Percentiles rank a stretch among this genome's conserved stretches.
phyloP scores from a whole-genome alignment of 192 early-diverging fungal genomes.

The Podila epicladia region DNA sequence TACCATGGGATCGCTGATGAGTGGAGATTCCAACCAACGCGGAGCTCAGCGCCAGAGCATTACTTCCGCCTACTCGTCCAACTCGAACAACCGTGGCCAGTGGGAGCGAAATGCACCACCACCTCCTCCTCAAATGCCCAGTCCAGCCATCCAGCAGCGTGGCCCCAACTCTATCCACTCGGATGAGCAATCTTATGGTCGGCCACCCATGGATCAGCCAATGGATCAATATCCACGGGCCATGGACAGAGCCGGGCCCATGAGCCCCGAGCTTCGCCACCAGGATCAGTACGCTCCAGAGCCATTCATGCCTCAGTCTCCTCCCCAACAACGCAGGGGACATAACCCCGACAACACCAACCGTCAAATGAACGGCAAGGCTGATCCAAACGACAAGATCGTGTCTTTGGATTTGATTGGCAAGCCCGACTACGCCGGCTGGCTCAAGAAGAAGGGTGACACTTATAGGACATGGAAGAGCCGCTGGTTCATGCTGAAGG shows the following conservation, averaged over 20 bases:
- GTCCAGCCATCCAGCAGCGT: slow-evolving; percentile 9
- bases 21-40: slow-evolving; percentile 13
- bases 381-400: slow-evolving; percentile 17
- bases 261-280: slow-evolving; percentile 17
- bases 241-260: slow-evolving; percentile 12
- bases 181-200: not conserved
- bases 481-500: slow-evolving; percentile 68
- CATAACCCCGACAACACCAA: slow-evolving; percentile 3
- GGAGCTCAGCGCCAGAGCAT: slow-evolving; percentile 20
- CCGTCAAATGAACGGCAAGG: slow-evolving; percentile 14
- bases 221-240: slow-evolving; percentile 18
- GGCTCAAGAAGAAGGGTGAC: slow-evolving; percentile 62
- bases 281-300: slow-evolving; percentile 12
- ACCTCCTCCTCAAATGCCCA: slow-evolving; percentile 21
- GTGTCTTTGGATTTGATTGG: slow-evolving; percentile 26
- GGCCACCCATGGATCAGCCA: not conserved
- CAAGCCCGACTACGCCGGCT: slow-evolving; percentile 64
- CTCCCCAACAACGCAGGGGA: not conserved
- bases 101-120: slow-evolving; percentile 23
- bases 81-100: slow-evolving; percentile 16
- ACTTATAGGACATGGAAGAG: slow-evolving; percentile 67
- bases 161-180: slow-evolving; percentile 5
- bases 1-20: slow-evolving; percentile 16
- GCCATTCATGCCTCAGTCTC: not conserved
- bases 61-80: slow-evolving; percentile 20